phyloP scores from a whole-genome alignment of 2,329 filamentous ascomycete genomes.

The Biscogniauxia sp. region DNA sequence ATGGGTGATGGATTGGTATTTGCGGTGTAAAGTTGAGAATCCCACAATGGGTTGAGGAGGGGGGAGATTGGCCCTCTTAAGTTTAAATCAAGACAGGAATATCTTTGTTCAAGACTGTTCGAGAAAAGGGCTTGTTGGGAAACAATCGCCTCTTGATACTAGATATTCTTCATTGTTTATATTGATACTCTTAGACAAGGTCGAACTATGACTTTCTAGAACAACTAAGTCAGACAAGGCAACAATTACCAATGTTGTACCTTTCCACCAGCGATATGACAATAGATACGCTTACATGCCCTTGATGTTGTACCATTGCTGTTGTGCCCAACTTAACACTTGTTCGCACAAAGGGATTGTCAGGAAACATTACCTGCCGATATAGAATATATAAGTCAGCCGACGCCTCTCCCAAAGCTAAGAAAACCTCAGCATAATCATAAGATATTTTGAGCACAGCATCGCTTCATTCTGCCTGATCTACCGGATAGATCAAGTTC shows the following conservation, averaged over 20 bases:
- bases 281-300: too few relatives aligned
- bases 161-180: not conserved
- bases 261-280: not conserved
- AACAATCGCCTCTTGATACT: not conserved
- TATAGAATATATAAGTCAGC: not conserved
- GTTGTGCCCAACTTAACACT: too few relatives aligned
- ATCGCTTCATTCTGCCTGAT: not conserved
- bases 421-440: not conserved
- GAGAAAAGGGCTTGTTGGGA: not conserved
- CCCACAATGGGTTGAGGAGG: not conserved
- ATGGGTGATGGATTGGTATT: not conserved
- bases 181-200: not conserved
- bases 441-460: not conserved
- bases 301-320: too few relatives aligned
- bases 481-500: not conserved
- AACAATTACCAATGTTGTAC: not conserved
- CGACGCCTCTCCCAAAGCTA: not conserved
- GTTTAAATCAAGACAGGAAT: not conserved
- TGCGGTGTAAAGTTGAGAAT: not conserved
- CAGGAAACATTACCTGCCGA: not conserved
- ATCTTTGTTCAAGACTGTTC: not conserved
- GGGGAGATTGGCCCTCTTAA: not conserved
- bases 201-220: not conserved
- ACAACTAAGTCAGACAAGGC: not conserved
- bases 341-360: not conserved